Evolutionary conservation across 2,329 filamentous ascomycete genomes (phyloP).

Genomic region (Paecilomyces sp.): DNA sequence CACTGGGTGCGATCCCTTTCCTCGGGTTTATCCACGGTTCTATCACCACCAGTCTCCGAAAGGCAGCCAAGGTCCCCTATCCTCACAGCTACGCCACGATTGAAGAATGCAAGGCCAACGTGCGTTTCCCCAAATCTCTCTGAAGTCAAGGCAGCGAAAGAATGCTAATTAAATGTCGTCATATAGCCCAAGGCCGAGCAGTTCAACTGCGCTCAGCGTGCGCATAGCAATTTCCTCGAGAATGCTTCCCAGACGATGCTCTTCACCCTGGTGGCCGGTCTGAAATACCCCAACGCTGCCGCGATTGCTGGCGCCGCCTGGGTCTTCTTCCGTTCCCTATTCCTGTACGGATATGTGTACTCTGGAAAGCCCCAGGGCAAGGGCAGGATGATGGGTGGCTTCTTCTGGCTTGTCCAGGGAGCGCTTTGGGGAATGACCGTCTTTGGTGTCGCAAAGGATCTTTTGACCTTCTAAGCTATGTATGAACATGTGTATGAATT

Average conservation of each 20-base stretch:
- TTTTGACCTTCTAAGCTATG: constrained; percentile 13
- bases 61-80: constrained; percentile 47
- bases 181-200: constrained; percentile 35
- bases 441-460: constrained; percentile 26
- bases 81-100: constrained; percentile 53
- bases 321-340: constrained; percentile 45
- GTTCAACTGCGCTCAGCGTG: constrained; percentile 50
- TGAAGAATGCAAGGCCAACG: constrained; percentile 45
- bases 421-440: constrained; percentile 32
- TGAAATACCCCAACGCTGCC: constrained; percentile 45
- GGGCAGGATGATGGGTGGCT: constrained; percentile 26
- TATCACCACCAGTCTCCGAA: constrained; percentile 42
- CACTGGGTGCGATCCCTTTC: constrained; percentile 48
- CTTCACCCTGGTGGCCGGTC: constrained; percentile 47
- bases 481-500: background rate
- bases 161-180: background rate
- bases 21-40: constrained; percentile 46
- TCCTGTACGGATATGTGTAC: constrained; percentile 41
- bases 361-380: constrained; percentile 30
- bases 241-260: constrained; percentile 47
- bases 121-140: constrained; percentile 31
- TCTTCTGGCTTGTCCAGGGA: constrained; percentile 34
- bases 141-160: constrained; percentile 22
- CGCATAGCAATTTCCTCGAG: constrained; percentile 55
- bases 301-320: constrained; percentile 43